Conservation (phyloP, 371 early-diverging fungal genomes). For the Rhizopus stolonifer region DNA sequence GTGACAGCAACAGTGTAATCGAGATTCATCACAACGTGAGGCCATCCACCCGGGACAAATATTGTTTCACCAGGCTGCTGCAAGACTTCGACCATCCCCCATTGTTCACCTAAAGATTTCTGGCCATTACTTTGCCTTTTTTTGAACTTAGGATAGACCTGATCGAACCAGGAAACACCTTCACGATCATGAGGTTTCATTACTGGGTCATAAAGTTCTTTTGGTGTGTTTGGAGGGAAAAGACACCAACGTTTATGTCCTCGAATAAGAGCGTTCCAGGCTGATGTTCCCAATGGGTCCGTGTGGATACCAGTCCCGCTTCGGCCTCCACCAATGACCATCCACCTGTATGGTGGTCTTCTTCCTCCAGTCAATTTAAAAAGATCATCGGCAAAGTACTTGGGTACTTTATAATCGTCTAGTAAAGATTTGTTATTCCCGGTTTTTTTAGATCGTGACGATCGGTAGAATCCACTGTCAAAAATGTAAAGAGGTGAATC, state of each 20-base stretch:
- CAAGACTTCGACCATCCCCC: slow-evolving; percentile 73
- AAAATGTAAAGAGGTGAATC: slow-evolving; percentile 87
- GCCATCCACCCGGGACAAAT: slow-evolving; percentile 87
- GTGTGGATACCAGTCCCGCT: slow-evolving; percentile 71
- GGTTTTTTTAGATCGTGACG: slow-evolving; percentile 18
- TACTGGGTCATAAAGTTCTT: slow-evolving; percentile 54
- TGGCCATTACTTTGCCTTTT: slow-evolving; percentile 12
- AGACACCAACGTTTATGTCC: slow-evolving; percentile 76
- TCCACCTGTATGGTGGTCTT: slow-evolving; percentile 68
- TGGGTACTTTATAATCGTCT: slow-evolving; percentile 69
- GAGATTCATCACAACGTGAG: slow-evolving; percentile 82
- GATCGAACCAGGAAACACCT: slow-evolving; percentile 77
- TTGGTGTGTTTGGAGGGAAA: slow-evolving; percentile 67
- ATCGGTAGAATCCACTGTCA: slow-evolving; percentile 62
- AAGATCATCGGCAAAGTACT: slow-evolving; percentile 76
- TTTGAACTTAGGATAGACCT: slow-evolving; percentile 64
- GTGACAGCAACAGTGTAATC: slow-evolving; percentile 81
- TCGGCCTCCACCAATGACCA: slow-evolving; percentile 64
- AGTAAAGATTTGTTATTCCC: slow-evolving; percentile 35
- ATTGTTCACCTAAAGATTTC: slow-evolving; percentile 51
- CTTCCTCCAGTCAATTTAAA: slow-evolving; percentile 67
- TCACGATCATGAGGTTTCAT: slow-evolving; percentile 72
- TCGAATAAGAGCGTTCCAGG: slow-evolving; percentile 64
- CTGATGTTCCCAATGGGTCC: slow-evolving; percentile 68
- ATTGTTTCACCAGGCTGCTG: slow-evolving; percentile 82